Evolutionary conservation across 495 filamentous ascomycete genomes (phyloP).

Genomic region (Trichoderma orchidacearum): DNA sequence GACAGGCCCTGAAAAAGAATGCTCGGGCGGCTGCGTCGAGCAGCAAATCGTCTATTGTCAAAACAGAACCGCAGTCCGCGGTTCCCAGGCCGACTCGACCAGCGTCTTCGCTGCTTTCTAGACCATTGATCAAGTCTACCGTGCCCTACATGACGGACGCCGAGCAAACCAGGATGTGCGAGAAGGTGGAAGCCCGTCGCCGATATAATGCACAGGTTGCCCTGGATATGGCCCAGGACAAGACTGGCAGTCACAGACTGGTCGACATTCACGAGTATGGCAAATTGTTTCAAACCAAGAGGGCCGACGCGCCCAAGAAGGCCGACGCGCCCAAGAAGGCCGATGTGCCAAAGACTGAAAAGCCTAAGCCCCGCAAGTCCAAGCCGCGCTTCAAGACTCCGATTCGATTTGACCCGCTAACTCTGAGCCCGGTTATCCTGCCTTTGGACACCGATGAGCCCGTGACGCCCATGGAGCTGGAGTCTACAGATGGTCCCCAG

Average conservation of each 20-base stretch:
- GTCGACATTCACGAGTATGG: too few species aligned
- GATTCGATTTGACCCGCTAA: neutral
- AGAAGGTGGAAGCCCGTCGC: too few species aligned
- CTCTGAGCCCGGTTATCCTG: neutral
- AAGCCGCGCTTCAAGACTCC: neutral
- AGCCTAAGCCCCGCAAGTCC: neutral
- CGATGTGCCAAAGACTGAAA: neutral
- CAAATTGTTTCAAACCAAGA: too few species aligned
- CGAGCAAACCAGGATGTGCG: too few species aligned
- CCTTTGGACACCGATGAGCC: constrained; percentile 57
- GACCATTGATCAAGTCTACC: too few species aligned
- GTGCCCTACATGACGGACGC: neutral
- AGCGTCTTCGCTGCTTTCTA: too few species aligned
- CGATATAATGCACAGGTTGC: too few species aligned
- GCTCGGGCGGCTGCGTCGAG: neutral
- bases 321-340: too few species aligned
- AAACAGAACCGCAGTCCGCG: too few species aligned
- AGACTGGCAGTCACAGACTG: too few species aligned
- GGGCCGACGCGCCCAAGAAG: too few species aligned
- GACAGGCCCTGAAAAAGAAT: constrained; percentile 14
- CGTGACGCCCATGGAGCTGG: constrained; percentile 63
- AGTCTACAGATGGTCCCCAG: constrained; percentile 21
- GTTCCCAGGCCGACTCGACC: constrained; percentile 4
- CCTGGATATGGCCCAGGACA: too few species aligned
- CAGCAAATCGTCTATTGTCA: neutral